phyloP scores from a whole-genome alignment of 2,329 filamentous ascomycete species.

The Alternaria triticimaculans region DNA sequence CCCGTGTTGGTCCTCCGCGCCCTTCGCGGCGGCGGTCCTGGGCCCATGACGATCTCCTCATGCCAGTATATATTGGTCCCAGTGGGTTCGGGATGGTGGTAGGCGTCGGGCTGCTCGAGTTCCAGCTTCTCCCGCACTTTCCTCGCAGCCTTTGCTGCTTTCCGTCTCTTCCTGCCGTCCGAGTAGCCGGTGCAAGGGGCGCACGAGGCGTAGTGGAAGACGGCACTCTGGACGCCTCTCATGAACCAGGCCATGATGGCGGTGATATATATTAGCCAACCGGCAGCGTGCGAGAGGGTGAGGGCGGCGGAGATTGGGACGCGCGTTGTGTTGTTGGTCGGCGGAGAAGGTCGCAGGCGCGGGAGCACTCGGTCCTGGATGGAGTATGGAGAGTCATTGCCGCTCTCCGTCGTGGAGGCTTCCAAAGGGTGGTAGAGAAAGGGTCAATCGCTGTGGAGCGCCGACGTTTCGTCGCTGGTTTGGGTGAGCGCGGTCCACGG shows the following conservation, averaged over 20 bases:
- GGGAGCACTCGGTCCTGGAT: conserved; percentile 27
- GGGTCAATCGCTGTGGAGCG: conserved; percentile 7
- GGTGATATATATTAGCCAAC: background rate
- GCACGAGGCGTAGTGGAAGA: conserved; percentile 80
- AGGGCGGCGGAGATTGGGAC: background rate
- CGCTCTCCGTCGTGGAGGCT: conserved; percentile 21
- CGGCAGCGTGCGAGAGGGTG: background rate
- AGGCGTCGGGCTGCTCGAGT: conserved; percentile 73
- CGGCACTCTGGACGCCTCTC: conserved; percentile 70
- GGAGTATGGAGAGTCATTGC: conserved; percentile 34
- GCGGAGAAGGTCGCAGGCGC: conserved; percentile 18
- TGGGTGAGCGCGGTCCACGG: conserved; percentile 19
- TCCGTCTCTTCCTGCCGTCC: conserved; percentile 72
- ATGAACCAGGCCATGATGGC: conserved; percentile 48
- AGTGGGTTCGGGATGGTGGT: conserved; percentile 81
- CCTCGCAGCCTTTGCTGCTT: conserved; percentile 72
- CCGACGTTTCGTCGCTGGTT: conserved; percentile 14
- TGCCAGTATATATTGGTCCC: conserved; percentile 89
- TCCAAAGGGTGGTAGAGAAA: conserved; percentile 7
- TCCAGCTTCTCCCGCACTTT: conserved; percentile 69
- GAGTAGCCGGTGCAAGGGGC: conserved; percentile 77
- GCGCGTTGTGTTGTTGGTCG: conserved; percentile 2
- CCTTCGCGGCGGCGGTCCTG: conserved; percentile 69
- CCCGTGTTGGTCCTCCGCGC: conserved; percentile 63
- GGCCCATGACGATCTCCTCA: conserved; percentile 84